Base-by-base conservation (phyloP, 1,139 yeast genomes). In the Hansenula lynferdii region DNA sequence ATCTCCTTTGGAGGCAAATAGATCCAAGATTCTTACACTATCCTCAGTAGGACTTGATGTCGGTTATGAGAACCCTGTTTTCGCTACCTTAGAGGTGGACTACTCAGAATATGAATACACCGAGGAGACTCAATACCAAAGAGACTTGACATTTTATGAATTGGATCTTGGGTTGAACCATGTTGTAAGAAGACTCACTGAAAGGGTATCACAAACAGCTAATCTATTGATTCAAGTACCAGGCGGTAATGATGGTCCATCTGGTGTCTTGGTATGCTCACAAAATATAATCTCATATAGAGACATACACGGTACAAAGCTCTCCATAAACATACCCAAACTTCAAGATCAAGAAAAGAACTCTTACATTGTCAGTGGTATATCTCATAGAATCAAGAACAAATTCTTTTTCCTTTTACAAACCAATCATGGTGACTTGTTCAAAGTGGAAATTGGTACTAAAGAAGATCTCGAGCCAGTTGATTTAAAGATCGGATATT, bases 101-200 rank as follows among this genome's bases (percentile, higher is more conserved):
- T 71, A 75, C 46, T 48, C 58, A 12, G 57, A 53, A 3, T 50
- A 46, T 37, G 56, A 50, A 23, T 47, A 42, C 6, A 37, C 41
- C 17, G 42, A 46, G 8, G 32, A 30, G 8, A 29, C 41, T 27
- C 46, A 47, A n/a, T 48, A 43, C 38, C 43, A 52, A 34, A 62
- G 62, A 37, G 52, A 56, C 29, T 61, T 90, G 42, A 72, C 76
- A 8, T 83, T 74, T 57, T 90, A 90, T 60, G 94, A 86, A 54
- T 64, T 90, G 23, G 97, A 92, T 58, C 72, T 85, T 37, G 96
- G 97, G 0, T 65, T 90, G 39, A 89, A 90, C 54, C 85, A 83
- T 54, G 74, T 89, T 2, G 69, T 83, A 3, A 73, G 72, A 41
- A 70, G 67, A 42, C 67, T 74, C 41, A 57, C 74, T 4, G 70